Evolutionary conservation across 345 rosid species (phyloP).

Genomic region (Camelina laxa): DNA sequence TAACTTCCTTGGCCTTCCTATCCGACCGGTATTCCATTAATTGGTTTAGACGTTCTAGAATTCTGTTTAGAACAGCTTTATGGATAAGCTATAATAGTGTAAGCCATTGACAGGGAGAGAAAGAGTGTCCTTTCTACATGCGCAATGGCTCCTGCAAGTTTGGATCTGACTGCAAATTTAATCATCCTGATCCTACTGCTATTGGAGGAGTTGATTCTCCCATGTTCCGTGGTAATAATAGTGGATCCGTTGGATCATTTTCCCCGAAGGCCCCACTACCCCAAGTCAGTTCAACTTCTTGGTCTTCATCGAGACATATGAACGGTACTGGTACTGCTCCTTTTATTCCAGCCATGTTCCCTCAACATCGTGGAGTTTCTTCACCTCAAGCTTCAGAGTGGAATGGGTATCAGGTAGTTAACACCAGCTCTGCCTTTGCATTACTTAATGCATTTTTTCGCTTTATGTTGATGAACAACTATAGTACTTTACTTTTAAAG

Average conservation of each 20-base stretch:
- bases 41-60: constrained; percentile 16
- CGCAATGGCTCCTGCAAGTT: constrained; percentile 96
- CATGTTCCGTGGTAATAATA: constrained; percentile 57
- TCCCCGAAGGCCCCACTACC: constrained; percentile 57
- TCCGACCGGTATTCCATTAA: constrained; percentile 63
- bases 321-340: constrained; percentile 62
- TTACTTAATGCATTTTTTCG: neutral
- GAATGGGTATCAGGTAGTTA: constrained; percentile 91
- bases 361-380: constrained; percentile 69
- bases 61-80: constrained; percentile 21
- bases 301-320: constrained; percentile 73
- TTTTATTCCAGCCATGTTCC: constrained; percentile 67
- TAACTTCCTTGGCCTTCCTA: constrained; percentile 93
- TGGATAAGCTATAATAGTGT: constrained; percentile 31
- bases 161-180: constrained; percentile 82
- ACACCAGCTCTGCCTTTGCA: constrained; percentile 17
- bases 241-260: constrained; percentile 61
- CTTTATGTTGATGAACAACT: constrained; percentile 23
- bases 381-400: constrained; percentile 71
- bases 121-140: constrained; percentile 94
- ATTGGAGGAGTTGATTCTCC: constrained; percentile 61
- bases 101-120: constrained; percentile 71
- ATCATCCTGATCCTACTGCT: constrained; percentile 92
- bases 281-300: constrained; percentile 59
- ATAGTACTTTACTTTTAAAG: constrained; percentile 18